Evolutionary conservation across 2,329 filamentous ascomycete species (phyloP), one percentile per base, ranked within the genome.

Genomic region (Fusarium nematophilum): DNA sequence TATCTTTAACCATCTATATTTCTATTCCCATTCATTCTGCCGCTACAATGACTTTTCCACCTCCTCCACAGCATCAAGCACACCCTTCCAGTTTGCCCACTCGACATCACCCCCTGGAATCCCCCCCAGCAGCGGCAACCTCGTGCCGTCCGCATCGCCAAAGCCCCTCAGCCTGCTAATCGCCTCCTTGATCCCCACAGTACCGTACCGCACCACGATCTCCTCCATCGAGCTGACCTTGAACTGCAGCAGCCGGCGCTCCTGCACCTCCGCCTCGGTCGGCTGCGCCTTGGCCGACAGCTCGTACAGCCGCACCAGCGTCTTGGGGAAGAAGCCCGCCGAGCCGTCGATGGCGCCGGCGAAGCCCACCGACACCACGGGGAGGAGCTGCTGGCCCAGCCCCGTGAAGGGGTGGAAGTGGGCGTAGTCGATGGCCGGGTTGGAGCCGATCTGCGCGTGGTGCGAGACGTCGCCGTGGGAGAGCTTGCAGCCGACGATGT

Each of bases 401-500:
- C 87, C 87, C 4, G 85, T 87, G 76, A 85, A 90, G 25, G 85
- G 82, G 62, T 79, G 81, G 75, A 90, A 90, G 39, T 81, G 75
- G 3, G 73, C 67, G 66, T 85, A 80, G 71, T 89, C 83, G 68
- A 90, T 87, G 40, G 77, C 70, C 0, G 86, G 86, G 64, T 81
- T 83, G 4, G 81, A 78, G 4, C 84, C 85, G 53, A 89, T 82
- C 70, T 88, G 83, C 5, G 83, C 79, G 69, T 88, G 86, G 64
- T 83, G 79, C n/a, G 86, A 87, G 39, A 89, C 80, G 69, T 89
- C 85, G 44, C 86, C 86, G 70, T 90, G 87, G 1, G 86, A 89
- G 64, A 90, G 83, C 75, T 90, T 90, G 75, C 85, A 88, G 44
- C 87, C 87, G 4, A 89, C 86, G 53, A 90, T 89, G 68, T 90